Evolutionary conservation across 345 rosid species (phyloP).

Genomic region (Dimocarpus longan): DNA sequence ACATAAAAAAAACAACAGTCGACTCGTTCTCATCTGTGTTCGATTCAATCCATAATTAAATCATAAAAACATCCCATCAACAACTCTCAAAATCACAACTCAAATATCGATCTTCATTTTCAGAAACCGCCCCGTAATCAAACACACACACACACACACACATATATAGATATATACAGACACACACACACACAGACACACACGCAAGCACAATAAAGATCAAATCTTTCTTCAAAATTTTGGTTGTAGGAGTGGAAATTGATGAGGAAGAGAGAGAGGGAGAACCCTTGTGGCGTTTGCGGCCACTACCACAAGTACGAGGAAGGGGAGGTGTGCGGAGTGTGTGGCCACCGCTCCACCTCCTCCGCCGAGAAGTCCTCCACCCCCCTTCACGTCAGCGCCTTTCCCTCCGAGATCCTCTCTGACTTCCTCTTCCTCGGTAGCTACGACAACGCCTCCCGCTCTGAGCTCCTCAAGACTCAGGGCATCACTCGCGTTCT

Average conservation of each 20-base stretch:
- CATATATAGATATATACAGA: background rate
- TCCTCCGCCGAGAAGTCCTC: slow-evolving; percentile 44
- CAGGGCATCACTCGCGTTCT: slow-evolving; percentile 88
- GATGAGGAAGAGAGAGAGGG: slow-evolving; percentile 99
- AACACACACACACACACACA: background rate
- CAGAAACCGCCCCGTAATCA: background rate
- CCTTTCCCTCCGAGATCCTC: slow-evolving; percentile 90
- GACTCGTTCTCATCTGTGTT: no score
- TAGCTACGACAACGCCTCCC: slow-evolving; percentile 97
- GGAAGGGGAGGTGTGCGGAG: slow-evolving; percentile 94
- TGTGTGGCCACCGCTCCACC: slow-evolving; percentile 87
- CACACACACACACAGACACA: background rate
- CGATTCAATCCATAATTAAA: no score
- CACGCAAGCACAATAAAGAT: background rate
- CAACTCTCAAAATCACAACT: background rate
- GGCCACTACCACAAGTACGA: slow-evolving; percentile 99
- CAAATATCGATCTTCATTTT: no score
- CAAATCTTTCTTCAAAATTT: background rate
- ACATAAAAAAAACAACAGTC: no score
- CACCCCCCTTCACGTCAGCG: slow-evolving; percentile 65
- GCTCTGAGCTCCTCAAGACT: slow-evolving; percentile 89
- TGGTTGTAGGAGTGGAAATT: no score
- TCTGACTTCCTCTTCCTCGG: slow-evolving; percentile 91
- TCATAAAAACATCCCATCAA: no score
- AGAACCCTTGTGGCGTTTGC: slow-evolving; percentile 94